Conservation (phyloP, 352 stramenopile species). For the Phytophthora constricta region DNA sequence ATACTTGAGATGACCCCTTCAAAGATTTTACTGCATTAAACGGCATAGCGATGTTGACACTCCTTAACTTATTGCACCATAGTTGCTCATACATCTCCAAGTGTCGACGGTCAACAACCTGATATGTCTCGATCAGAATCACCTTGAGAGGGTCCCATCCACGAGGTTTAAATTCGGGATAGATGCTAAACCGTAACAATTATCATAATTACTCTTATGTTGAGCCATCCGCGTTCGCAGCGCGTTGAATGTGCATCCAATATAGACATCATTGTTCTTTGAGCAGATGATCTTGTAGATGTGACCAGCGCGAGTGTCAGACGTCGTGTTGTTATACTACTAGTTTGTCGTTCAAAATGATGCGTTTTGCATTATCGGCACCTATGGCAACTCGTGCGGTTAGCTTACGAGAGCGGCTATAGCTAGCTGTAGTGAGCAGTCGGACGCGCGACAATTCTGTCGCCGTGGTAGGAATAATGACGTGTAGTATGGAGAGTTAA, state of each 20-base stretch:
- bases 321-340: too few species aligned
- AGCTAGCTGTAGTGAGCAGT: too few species aligned
- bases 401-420: too few species aligned
- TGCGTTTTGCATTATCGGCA: too few species aligned
- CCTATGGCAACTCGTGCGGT: too few species aligned
- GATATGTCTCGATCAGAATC: conserved; percentile 1
- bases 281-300: conserved; percentile 5
- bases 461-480: too few species aligned
- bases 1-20: too few species aligned
- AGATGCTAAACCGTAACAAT: neutral
- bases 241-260: neutral
- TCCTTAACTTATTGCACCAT: neutral
- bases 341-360: too few species aligned
- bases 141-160: conserved; percentile 8
- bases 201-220: neutral
- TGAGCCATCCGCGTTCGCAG: neutral
- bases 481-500: too few species aligned
- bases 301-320: conserved; percentile 2
- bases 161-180: conserved; percentile 8
- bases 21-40: too few species aligned
- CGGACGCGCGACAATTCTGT: too few species aligned
- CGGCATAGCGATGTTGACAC: too few species aligned
- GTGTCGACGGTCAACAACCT: neutral
- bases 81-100: neutral
- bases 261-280: conserved; percentile 1